Conservation (phyloP, 1,284 basidiomycete species). For the Cutaneotrichosporon cutaneum region DNA sequence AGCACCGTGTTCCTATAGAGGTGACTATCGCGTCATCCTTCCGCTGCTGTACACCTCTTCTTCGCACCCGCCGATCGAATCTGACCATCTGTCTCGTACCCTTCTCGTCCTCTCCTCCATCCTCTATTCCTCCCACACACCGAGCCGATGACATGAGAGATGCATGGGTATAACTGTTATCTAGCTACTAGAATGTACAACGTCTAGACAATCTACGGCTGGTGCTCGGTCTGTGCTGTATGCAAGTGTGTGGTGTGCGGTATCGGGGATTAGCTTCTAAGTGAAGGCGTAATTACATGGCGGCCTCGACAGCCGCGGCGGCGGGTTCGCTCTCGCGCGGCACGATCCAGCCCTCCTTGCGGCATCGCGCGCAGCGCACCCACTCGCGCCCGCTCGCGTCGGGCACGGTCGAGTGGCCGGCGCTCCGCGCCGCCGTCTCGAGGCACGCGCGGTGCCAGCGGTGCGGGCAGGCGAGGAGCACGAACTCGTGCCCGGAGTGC, state of each 20-base stretch:
- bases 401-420: slow-evolving; percentile 22
- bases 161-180: neutral
- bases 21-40: no score
- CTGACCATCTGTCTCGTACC: no score
- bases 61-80: no score
- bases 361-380: slow-evolving; percentile 43
- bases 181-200: neutral
- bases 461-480: slow-evolving; percentile 38
- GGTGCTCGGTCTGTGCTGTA: neutral
- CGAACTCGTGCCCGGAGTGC: slow-evolving; percentile 19
- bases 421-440: slow-evolving; percentile 34
- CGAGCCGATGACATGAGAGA: neutral
- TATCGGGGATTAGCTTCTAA: no score
- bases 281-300: neutral
- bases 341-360: slow-evolving; percentile 43
- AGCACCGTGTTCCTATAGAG: no score
- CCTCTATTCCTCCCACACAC: no score
- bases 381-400: slow-evolving; percentile 31
- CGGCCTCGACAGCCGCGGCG: neutral
- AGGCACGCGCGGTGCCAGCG: slow-evolving; percentile 43
- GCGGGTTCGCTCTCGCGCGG: slow-evolving; percentile 11
- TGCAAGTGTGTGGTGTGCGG: neutral
- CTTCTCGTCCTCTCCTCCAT: no score
- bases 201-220: neutral
- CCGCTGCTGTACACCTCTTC: no score